These are phyloP conservation scores for Flueggea neowawraea DNA, from an alignment of 441 rosid genomes.

Conservation along the genomic window DNA sequence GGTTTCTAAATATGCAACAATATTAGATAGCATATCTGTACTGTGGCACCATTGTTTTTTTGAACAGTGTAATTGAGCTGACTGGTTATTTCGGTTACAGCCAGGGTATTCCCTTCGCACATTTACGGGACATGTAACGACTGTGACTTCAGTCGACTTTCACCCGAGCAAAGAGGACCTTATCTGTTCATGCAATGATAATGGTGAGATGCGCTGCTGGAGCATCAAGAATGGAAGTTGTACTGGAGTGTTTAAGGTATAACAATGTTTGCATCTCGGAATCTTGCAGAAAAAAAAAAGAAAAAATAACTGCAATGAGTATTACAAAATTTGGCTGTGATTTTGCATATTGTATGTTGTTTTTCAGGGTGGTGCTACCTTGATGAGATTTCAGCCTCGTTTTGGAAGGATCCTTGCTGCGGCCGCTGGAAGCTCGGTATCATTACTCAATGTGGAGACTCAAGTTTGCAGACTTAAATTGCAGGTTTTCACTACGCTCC, in stretches of 20 bases:
- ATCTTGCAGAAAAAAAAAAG: too few relatives aligned
- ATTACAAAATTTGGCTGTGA: background rate
- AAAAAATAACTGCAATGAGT: too few relatives aligned
- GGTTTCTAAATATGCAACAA: too few relatives aligned
- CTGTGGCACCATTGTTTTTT: too few relatives aligned
- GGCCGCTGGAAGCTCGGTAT: slow-evolving; percentile 44
- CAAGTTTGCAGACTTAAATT: slow-evolving; percentile 46
- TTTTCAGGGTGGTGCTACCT: slow-evolving; percentile 52
- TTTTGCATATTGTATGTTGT: background rate
- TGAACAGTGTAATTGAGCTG: slow-evolving; percentile 3
- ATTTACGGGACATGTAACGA: slow-evolving; percentile 54
- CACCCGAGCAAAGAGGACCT: slow-evolving; percentile 67
- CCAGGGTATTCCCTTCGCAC: slow-evolving; percentile 49
- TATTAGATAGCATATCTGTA: too few relatives aligned
- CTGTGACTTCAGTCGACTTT: slow-evolving; percentile 67
- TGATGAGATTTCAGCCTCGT: slow-evolving; percentile 59
- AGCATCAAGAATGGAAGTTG: slow-evolving; percentile 63
- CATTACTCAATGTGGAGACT: slow-evolving; percentile 58
- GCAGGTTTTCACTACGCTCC: slow-evolving; percentile 35
- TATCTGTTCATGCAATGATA: slow-evolving; percentile 60
- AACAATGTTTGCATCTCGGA: background rate
- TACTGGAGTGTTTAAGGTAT: slow-evolving; percentile 59
- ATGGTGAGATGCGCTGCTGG: slow-evolving; percentile 70
- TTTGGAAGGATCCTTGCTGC: slow-evolving; percentile 64
- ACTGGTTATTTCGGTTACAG: slow-evolving; percentile 33